Evolutionary conservation across 768 basidiomycete genomes (phyloP).

Genomic region (Lactarius indigo): DNA sequence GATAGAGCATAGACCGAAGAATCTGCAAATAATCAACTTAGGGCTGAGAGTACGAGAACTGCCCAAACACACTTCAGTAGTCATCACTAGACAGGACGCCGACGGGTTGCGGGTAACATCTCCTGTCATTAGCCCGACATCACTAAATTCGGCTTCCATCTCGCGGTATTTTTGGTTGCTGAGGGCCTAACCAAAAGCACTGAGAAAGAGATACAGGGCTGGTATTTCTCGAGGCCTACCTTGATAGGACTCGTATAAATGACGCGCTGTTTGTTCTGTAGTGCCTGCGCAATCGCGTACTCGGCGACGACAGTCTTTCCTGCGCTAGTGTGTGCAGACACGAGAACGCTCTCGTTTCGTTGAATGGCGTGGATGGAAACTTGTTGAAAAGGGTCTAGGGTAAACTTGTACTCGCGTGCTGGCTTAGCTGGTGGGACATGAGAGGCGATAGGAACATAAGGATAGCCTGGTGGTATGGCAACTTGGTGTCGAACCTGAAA

Average conservation of each 20-base stretch:
- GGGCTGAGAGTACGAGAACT: background rate
- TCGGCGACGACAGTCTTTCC: slow-evolving; percentile 99
- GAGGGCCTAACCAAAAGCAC: slow-evolving; percentile 61
- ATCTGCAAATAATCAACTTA: slow-evolving; percentile 53
- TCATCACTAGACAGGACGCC: slow-evolving; percentile 98
- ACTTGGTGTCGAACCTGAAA: slow-evolving; percentile 90
- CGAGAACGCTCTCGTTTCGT: slow-evolving; percentile 94
- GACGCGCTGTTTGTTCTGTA: slow-evolving; percentile 91
- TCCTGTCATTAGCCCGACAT: slow-evolving; percentile 98
- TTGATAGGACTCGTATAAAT: slow-evolving; percentile 99
- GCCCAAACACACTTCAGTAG: slow-evolving; percentile 75
- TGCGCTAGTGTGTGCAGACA: slow-evolving; percentile 97
- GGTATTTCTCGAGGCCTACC: slow-evolving; percentile 47
- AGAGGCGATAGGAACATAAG: slow-evolving; percentile 84
- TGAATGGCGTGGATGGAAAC: slow-evolving; percentile 95
- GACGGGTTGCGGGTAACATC: slow-evolving; percentile 99
- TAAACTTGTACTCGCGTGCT: slow-evolving; percentile 91
- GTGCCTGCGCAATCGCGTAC: slow-evolving; percentile 96
- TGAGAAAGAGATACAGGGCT: slow-evolving; percentile 12
- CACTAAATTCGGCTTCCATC: slow-evolving; percentile 94
- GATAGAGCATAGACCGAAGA: slow-evolving; percentile 96
- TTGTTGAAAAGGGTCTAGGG: slow-evolving; percentile 94
- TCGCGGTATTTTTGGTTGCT: slow-evolving; percentile 99
- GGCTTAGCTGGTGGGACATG: slow-evolving; percentile 92
- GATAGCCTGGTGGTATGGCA: slow-evolving; percentile 88